Base-by-base conservation (phyloP, 805 yeast species). In the Suhomyces vadensis region DNA sequence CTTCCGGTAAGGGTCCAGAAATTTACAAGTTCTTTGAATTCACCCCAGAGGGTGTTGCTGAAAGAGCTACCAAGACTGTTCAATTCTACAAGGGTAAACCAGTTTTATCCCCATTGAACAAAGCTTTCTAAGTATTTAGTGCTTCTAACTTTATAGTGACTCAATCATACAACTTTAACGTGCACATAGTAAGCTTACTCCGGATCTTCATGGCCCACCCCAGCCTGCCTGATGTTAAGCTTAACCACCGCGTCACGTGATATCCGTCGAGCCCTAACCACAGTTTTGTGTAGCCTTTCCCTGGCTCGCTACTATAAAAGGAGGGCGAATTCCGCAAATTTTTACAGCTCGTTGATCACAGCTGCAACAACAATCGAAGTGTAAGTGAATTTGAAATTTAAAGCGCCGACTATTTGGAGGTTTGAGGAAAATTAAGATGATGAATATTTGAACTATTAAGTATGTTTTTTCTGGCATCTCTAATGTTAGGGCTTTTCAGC, bases 11-110 rank as follows among this genome's bases (percentile, higher is more conserved):
- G 68, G 94, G 85, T 64, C 70, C 73, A 47, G 88, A 86, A 52
- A 79, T 92, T 50, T 94, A 83, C 84, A 81, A 87, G 71, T 74
- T 63, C 75, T 87, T 92, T 58, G 96, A 80, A 55, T 94, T 94
- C 78, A 90, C 95, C 44, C 85, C 92, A 51, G 97, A 88, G 67
- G 97, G 96, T 55, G 77, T 94, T 68, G 92, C 95, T 60, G 75
- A 80, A 60, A 88, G 91, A 73, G 97, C 90, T 54, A 71, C 74
- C 55, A 82, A 84, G 76, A 84, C 91, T 51, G 73, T 87, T 60
- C 78, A 81, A 52, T 89, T 81, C 79, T 94, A 85, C 84, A 78
- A 87, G 80, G 95, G 90, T 63, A 71, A 76, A 63, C 64, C 75
- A 46, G 70, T 87, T 44, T 65, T 73, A 46, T 86, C 95, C 58